Conservation (phyloP, 176 grass and related monocot species). For the Rhynchospora pubera region DNA sequence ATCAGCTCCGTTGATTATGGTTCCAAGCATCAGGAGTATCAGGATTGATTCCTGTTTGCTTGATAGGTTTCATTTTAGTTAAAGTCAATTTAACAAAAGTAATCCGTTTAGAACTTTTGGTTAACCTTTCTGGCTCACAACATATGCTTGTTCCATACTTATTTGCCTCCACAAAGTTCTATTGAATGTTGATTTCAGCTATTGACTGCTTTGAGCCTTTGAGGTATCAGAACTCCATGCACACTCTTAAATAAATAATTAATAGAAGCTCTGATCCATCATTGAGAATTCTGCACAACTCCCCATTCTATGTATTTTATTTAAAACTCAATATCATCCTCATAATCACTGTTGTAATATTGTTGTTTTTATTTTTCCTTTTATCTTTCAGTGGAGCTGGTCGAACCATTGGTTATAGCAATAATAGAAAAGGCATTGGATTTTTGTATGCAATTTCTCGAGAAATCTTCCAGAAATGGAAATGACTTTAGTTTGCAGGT, state of each 20-base stretch:
- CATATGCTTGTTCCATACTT: not conserved
- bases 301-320: not conserved
- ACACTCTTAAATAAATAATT: not conserved
- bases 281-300: not conserved
- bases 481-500: constrained; percentile 80
- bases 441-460: constrained; percentile 59
- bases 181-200: not conserved
- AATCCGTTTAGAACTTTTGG: not conserved
- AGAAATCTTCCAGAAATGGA: constrained; percentile 63
- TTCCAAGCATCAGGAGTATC: not conserved
- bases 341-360: not conserved
- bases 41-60: not conserved
- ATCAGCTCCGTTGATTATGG: not conserved
- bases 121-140: not conserved
- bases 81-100: not conserved
- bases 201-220: not conserved
- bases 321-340: not conserved
- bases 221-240: not conserved
- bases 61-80: not conserved
- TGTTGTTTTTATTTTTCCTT: constrained; percentile 10
- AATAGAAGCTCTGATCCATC: not conserved
- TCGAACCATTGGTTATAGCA: constrained; percentile 44
- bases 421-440: constrained; percentile 75
- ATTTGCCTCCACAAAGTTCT: not conserved
- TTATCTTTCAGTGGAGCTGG: constrained; percentile 62